Conservation (phyloP, 2,329 filamentous ascomycete species). For the Chaetoscypha palmicola region DNA sequence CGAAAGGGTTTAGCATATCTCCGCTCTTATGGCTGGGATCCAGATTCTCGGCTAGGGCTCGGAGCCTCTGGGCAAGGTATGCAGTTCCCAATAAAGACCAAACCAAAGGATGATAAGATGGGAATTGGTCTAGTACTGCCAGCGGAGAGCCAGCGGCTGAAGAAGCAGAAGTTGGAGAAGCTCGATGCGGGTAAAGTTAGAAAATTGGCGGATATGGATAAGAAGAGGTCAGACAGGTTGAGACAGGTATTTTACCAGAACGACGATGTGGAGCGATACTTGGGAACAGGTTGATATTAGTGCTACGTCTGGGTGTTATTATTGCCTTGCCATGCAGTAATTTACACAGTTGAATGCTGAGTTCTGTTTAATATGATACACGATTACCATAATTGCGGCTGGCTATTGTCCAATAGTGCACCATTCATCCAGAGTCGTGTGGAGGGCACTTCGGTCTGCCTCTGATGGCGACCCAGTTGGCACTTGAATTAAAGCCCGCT, state of each 20-base stretch:
- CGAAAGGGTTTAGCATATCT: conserved; percentile 64
- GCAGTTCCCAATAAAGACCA: conserved; percentile 64
- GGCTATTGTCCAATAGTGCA: too few relatives aligned
- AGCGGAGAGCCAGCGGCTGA: conserved; percentile 31
- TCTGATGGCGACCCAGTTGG: too few relatives aligned
- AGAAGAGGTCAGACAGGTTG: conserved; percentile 55
- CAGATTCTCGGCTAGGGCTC: conserved; percentile 63
- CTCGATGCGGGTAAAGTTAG: conserved; percentile 66
- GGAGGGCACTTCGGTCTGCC: too few relatives aligned
- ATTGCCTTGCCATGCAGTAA: not conserved
- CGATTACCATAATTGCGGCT: too few relatives aligned
- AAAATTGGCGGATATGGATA: conserved; percentile 54
- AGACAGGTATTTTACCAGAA: conserved; percentile 66
- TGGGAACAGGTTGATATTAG: conserved; percentile 16
- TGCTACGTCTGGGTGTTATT: not conserved
- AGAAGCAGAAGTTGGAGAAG: conserved; percentile 40
- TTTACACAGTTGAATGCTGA: too few relatives aligned
- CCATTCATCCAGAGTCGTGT: too few relatives aligned
- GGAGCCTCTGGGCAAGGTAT: conserved; percentile 64
- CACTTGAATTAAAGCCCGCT: too few relatives aligned
- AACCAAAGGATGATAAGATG: conserved; percentile 63
- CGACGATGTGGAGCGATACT: conserved; percentile 68
- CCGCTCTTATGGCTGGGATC: conserved; percentile 64
- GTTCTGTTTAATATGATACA: too few relatives aligned
- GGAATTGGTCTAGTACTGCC: conserved; percentile 57